phyloP scores from a whole-genome alignment of 495 filamentous ascomycete species.

The Friedmanniomyces simplex region DNA sequence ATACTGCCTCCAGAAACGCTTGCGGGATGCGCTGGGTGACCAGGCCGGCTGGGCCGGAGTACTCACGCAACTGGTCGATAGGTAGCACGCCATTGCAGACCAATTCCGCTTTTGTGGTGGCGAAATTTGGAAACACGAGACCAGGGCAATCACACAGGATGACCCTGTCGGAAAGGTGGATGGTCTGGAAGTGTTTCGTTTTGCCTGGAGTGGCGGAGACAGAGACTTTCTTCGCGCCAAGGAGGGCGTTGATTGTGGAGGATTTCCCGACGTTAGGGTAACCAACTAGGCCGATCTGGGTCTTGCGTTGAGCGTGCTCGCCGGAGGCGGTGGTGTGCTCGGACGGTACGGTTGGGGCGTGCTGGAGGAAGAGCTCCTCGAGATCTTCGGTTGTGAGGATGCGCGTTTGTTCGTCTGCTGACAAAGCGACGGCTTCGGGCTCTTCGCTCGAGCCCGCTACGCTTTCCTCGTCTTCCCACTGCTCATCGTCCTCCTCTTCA shows the following conservation, averaged over 20 bases:
- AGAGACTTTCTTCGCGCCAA: slow-evolving; percentile 96
- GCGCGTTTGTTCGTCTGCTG: slow-evolving; percentile 46
- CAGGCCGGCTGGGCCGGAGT: slow-evolving; percentile 74
- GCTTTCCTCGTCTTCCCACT: slow-evolving; percentile 29
- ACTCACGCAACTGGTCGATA: slow-evolving; percentile 94
- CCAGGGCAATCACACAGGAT: slow-evolving; percentile 97
- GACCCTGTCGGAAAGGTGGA: slow-evolving; percentile 80
- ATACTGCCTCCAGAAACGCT: slow-evolving; percentile 77
- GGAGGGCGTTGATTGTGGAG: slow-evolving; percentile 95
- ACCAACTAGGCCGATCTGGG: slow-evolving; percentile 85
- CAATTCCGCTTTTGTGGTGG: slow-evolving; percentile 89
- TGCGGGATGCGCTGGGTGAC: slow-evolving; percentile 91
- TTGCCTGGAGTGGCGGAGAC: slow-evolving; percentile 96
- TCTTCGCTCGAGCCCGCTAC: slow-evolving; percentile 25
- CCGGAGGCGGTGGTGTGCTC: slow-evolving; percentile 1
- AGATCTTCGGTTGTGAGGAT: slow-evolving; percentile 90
- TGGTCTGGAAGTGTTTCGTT: slow-evolving; percentile 99
- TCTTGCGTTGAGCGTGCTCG: slow-evolving; percentile 45
- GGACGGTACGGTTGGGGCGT: slow-evolving; percentile 32
- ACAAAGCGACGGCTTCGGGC: slow-evolving; percentile 16
- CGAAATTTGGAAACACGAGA: slow-evolving; percentile 97
- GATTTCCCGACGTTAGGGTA: slow-evolving; percentile 99
- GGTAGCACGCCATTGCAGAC: slow-evolving; percentile 93
- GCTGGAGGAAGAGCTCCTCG: slow-evolving; percentile 69
- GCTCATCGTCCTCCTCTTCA: slow-evolving; percentile 33